phyloP scores from a whole-genome alignment of 495 filamentous ascomycete species.

The Aspergillus ellipticus region DNA sequence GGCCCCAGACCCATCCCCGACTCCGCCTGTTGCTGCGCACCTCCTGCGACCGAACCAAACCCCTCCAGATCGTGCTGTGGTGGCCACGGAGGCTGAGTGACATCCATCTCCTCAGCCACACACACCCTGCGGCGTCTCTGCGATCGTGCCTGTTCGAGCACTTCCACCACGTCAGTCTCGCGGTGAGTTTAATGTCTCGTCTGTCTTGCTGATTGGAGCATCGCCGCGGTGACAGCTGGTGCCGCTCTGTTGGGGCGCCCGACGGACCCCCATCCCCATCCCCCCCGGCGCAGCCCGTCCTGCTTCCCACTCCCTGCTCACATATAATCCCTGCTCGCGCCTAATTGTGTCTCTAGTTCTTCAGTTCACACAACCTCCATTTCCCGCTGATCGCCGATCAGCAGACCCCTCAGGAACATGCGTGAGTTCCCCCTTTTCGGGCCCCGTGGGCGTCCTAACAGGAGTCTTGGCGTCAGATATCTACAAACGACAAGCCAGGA shows the following conservation, averaged over 20 bases:
- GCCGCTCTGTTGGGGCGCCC: background rate
- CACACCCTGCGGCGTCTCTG: background rate
- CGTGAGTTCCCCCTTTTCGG: background rate
- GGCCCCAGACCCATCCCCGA: background rate
- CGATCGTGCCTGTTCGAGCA: too few species aligned
- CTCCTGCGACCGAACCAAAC: too few species aligned
- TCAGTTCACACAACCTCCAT: too few species aligned
- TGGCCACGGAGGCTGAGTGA: slow-evolving; percentile 10
- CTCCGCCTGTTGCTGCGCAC: background rate
- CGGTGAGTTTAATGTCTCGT: background rate
- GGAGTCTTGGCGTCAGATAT: slow-evolving; percentile 31
- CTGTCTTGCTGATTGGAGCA: slow-evolving; percentile 1
- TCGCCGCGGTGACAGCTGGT: background rate
- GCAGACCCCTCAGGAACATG: background rate
- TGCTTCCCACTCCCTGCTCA: background rate
- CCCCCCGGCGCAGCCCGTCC: too few species aligned
- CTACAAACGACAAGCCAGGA: slow-evolving; percentile 40
- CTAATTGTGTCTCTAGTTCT: background rate
- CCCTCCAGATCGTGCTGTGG: background rate
- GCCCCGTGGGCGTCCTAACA: background rate
- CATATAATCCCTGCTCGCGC: background rate
- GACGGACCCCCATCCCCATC: background rate
- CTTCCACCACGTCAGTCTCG: background rate
- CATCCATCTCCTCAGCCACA: slow-evolving; percentile 10
- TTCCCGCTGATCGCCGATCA: background rate